phyloP scores from a whole-genome alignment of 2,329 filamentous ascomycete species.

The Didymella pomorum region DNA sequence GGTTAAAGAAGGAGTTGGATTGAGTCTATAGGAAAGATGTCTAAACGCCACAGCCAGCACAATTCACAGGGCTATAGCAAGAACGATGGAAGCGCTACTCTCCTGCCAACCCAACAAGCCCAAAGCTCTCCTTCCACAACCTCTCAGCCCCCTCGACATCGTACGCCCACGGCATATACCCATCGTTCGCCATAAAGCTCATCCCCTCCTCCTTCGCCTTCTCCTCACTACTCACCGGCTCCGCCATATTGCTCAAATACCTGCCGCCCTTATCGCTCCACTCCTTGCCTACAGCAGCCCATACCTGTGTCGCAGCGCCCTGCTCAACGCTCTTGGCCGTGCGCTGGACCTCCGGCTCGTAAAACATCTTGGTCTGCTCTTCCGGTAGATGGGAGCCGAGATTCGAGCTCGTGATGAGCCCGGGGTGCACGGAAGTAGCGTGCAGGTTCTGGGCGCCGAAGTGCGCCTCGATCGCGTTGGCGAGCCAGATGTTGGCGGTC shows the following conservation, averaged over 20 bases:
- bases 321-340: constrained; percentile 47
- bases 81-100: background rate
- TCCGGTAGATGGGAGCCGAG: constrained; percentile 19
- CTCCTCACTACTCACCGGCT: constrained; percentile 17
- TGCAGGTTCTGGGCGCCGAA: constrained; percentile 27
- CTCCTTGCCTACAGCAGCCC: constrained; percentile 47
- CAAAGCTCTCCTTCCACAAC: constrained; percentile 41
- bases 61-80: background rate
- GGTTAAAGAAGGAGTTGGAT: too few relatives aligned
- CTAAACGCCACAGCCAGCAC: background rate
- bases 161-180: constrained; percentile 36
- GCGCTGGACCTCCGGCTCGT: constrained; percentile 8
- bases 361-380: constrained; percentile 8
- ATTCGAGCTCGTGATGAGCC: constrained; percentile 28
- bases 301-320: constrained; percentile 53
- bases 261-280: constrained; percentile 45
- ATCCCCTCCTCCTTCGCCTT: constrained; percentile 19
- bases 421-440: constrained; percentile 30
- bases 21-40: background rate
- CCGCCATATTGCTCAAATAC: constrained; percentile 44
- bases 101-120: constrained; percentile 24
- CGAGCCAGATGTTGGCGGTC: constrained; percentile 55
- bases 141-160: constrained; percentile 38
- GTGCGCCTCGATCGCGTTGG: constrained; percentile 30
- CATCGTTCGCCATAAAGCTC: constrained; percentile 22